Percentiles rank a stretch among this genome's conserved stretches.
phyloP scores from a whole-genome alignment of 805 yeast species.

The Wickerhamiella alocasiicola region DNA sequence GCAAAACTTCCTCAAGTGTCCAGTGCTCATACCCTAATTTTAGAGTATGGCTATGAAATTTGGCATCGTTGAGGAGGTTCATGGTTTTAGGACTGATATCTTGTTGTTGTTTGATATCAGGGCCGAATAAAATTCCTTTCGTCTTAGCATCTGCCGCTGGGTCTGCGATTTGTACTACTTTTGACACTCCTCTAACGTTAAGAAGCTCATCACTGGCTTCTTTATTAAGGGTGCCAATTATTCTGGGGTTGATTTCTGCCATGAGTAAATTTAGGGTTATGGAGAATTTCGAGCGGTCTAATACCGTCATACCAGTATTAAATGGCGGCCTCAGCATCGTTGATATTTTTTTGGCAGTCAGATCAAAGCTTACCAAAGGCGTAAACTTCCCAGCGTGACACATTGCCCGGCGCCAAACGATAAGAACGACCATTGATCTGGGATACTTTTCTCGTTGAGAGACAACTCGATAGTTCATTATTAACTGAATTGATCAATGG shows the following conservation, averaged over 20 bases:
- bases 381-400: no score
- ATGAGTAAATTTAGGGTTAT: conserved; percentile 48
- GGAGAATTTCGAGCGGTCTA: conserved; percentile 57
- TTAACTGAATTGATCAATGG: no score
- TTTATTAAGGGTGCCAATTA: conserved; percentile 50
- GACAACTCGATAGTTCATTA: no score
- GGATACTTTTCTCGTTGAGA: no score
- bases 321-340: conserved; percentile 43
- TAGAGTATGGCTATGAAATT: conserved; percentile 41
- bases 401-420: no score
- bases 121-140: conserved; percentile 51
- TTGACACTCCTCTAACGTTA: conserved; percentile 56
- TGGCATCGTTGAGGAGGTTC: conserved; percentile 37
- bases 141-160: no score
- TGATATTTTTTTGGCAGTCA: no score
- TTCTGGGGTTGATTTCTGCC: conserved; percentile 53
- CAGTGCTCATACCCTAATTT: conserved; percentile 63
- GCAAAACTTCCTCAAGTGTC: conserved; percentile 78
- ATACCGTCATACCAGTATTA: conserved; percentile 46
- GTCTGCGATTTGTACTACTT: conserved; percentile 36
- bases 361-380: background rate
- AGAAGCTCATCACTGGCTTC: conserved; percentile 43
- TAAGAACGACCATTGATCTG: no score
- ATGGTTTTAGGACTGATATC: conserved; percentile 34
- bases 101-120: conserved; percentile 28